Evolutionary conservation across 768 basidiomycete genomes (phyloP).

Genomic region (Lentinula edodes): DNA sequence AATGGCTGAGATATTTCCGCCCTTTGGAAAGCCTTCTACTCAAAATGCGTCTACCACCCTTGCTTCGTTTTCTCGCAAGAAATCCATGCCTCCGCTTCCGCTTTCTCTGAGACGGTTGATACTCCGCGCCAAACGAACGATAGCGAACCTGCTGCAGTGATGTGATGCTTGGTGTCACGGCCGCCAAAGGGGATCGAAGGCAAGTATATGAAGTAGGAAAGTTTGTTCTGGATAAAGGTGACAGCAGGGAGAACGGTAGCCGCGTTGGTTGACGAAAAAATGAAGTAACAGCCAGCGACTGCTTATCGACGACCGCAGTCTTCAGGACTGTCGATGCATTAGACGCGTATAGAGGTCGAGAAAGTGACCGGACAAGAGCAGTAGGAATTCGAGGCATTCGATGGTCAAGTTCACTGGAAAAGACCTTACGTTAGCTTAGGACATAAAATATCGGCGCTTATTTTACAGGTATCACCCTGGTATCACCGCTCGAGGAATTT

Average conservation of each 20-base stretch:
- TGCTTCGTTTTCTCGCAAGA: constrained; percentile 64
- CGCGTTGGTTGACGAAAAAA: background rate
- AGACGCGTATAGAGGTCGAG: background rate
- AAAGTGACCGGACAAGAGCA: background rate
- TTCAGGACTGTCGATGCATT: background rate
- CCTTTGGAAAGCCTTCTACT: constrained; percentile 68
- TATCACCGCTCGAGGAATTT: too few species aligned
- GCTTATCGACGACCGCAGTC: background rate
- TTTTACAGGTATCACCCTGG: too few species aligned
- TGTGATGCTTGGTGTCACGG: constrained; percentile 18
- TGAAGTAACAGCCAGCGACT: background rate
- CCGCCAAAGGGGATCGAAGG: background rate
- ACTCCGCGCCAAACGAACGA: constrained; percentile 77
- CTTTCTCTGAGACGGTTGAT: constrained; percentile 93
- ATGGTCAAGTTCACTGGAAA: background rate
- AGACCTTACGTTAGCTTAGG: too few species aligned
- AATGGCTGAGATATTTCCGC: constrained; percentile 78
- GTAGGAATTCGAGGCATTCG: constrained; percentile 1
- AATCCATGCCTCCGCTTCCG: constrained; percentile 93
- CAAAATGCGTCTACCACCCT: constrained; percentile 69
- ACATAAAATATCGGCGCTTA: background rate
- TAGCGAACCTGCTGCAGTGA: constrained; percentile 46
- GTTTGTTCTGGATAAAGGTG: background rate
- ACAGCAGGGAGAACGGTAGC: background rate
- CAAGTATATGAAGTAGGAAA: background rate